Evolutionary conservation across 2,329 filamentous ascomycete genomes (phyloP).

Genomic region (Claviceps cyperi): DNA sequence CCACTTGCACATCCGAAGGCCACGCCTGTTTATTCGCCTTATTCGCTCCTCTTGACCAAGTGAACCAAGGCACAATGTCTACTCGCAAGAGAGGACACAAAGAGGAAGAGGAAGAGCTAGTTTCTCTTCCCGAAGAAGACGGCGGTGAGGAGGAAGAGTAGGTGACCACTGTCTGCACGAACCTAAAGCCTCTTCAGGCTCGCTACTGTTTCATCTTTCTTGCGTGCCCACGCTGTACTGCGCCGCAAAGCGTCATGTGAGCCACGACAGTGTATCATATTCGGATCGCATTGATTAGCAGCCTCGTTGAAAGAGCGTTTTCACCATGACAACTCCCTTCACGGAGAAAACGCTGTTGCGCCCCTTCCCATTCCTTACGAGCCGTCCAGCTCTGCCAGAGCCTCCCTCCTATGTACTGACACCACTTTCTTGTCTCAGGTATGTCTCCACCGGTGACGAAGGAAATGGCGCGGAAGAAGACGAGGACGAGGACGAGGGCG

Average conservation of each 20-base stretch:
- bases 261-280: neutral
- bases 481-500: constrained; percentile 24
- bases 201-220: neutral
- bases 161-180: constrained; percentile 13
- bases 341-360: neutral
- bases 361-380: neutral
- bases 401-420: neutral
- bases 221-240: too few relatives aligned
- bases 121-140: constrained; percentile 38
- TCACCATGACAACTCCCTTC: neutral
- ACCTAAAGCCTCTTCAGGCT: neutral
- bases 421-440: constrained; percentile 13
- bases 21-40: neutral
- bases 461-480: constrained; percentile 25
- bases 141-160: constrained; percentile 41
- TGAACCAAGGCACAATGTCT: constrained; percentile 24
- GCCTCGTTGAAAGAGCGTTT: neutral
- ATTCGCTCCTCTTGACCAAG: neutral
- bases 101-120: constrained; percentile 42
- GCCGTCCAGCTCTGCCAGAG: neutral
- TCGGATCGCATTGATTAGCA: neutral
- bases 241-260: neutral
- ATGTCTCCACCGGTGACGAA: constrained; percentile 24
- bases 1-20: constrained; percentile 4
- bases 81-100: constrained; percentile 43